A percentile compares a stretch with the other conserved stretches of the same genome.
phyloP scores from a whole-genome alignment of 2,329 filamentous ascomycete genomes.

The Venturiaceae sp. region DNA sequence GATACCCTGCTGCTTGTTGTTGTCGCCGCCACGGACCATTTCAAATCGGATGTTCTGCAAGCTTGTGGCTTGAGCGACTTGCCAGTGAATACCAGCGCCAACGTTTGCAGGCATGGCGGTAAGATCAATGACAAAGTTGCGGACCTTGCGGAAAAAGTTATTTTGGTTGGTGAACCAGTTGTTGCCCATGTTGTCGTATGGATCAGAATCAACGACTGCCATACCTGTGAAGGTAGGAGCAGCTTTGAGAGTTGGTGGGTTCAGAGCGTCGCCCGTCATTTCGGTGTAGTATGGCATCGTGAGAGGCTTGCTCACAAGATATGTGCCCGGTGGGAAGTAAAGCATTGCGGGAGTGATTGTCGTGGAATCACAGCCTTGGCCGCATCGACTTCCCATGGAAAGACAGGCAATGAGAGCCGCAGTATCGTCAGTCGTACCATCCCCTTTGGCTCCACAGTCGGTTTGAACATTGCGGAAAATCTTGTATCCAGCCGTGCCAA shows the following conservation, averaged over 20 bases:
- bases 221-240: conserved; percentile 62
- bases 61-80: conserved; percentile 54
- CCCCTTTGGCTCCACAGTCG: conserved; percentile 38
- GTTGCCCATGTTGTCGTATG: conserved; percentile 55
- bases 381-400: conserved; percentile 67
- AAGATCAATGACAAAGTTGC: conserved; percentile 44
- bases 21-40: conserved; percentile 37
- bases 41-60: conserved; percentile 54
- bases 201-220: conserved; percentile 80
- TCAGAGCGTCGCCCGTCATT: conserved; percentile 70
- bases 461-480: conserved; percentile 39
- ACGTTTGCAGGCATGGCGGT: conserved; percentile 21
- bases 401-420: conserved; percentile 80
- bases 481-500: conserved; percentile 52
- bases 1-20: conserved; percentile 46
- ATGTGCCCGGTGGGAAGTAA: conserved; percentile 86
- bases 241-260: conserved; percentile 63
- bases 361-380: conserved; percentile 68
- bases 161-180: conserved; percentile 45
- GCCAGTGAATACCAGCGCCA: conserved; percentile 52
- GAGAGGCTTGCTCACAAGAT: conserved; percentile 69
- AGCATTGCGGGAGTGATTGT: conserved; percentile 79
- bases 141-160: conserved; percentile 46
- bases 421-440: conserved; percentile 71
- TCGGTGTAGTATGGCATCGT: conserved; percentile 90